These are phyloP conservation scores for Myxozyma monticola DNA, from an alignment of 805 yeast genomes.

Conservation along the genomic window DNA sequence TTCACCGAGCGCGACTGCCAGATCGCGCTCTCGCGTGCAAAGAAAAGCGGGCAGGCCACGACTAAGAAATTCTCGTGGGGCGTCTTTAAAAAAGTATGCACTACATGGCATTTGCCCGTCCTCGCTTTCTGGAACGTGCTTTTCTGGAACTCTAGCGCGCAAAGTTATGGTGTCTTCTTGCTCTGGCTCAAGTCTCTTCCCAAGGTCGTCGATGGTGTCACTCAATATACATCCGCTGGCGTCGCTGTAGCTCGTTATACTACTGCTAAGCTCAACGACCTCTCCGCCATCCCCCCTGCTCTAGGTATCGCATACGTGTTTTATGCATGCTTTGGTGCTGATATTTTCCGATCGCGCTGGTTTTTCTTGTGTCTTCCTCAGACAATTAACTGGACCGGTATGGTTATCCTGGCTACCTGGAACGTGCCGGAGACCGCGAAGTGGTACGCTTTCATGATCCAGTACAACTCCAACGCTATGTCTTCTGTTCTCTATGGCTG, in stretches of 20 bases:
- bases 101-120: constrained; percentile 49
- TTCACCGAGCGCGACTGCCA: constrained; percentile 58
- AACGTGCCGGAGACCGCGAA: constrained; percentile 53
- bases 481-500: constrained; percentile 61
- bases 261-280: constrained; percentile 49
- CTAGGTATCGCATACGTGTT: constrained; percentile 50
- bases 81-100: constrained; percentile 48
- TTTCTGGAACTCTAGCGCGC: constrained; percentile 34
- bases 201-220: no score
- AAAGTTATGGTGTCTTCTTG: constrained; percentile 60
- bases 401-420: constrained; percentile 57
- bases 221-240: no score
- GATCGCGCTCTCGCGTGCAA: constrained; percentile 50
- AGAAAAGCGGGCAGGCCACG: constrained; percentile 39
- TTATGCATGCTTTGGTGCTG: no score
- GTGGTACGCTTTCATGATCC: constrained; percentile 61
- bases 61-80: constrained; percentile 35
- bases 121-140: constrained; percentile 43
- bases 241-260: constrained; percentile 46
- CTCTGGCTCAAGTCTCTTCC: no score
- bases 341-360: constrained; percentile 54
- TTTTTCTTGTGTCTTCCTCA: constrained; percentile 56
- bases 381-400: constrained; percentile 54
- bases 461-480: constrained; percentile 60
- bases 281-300: constrained; percentile 59